A percentile compares a stretch with the other conserved stretches of the same genome.
Evolutionary conservation across 257 asterid genomes (phyloP).

Genomic region (Buddleja alternifolia): DNA sequence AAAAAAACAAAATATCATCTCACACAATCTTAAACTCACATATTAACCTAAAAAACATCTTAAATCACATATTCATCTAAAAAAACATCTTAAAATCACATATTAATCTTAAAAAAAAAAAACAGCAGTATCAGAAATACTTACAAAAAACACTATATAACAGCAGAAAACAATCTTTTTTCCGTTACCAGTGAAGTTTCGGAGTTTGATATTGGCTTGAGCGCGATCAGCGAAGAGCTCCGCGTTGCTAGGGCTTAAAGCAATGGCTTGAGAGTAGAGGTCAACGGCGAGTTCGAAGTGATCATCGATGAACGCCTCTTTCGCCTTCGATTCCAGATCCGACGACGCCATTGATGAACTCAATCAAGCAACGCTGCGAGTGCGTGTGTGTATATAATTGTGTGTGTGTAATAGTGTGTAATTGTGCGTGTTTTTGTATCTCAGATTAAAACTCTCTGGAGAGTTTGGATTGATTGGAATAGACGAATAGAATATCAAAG

Average conservation of each 20-base stretch:
- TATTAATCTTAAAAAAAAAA: no score
- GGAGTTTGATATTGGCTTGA: constrained; percentile 88
- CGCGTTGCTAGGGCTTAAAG: constrained; percentile 62
- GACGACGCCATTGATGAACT: constrained; percentile 65
- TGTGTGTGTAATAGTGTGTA: background rate
- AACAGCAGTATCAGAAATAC: background rate
- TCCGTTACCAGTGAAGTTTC: constrained; percentile 70
- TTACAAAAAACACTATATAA: background rate
- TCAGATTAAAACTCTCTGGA: constrained; percentile 21
- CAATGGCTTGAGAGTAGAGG: constrained; percentile 89
- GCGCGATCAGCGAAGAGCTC: constrained; percentile 93
- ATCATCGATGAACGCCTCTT: constrained; percentile 94
- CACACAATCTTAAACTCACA: background rate
- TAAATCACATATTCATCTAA: no score
- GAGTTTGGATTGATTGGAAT: constrained; percentile 24
- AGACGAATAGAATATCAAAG: background rate
- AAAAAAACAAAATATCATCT: background rate
- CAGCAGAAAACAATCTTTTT: background rate
- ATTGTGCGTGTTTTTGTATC: background rate
- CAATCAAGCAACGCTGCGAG: no score
- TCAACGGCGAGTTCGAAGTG: constrained; percentile 97
- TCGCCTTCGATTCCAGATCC: constrained; percentile 89
- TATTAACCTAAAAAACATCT: no score
- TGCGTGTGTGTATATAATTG: no score
- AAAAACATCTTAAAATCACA: no score